Evolutionary conservation across 139 green algal species (phyloP).

Genomic region (Tetradesmus lagerheimii): DNA sequence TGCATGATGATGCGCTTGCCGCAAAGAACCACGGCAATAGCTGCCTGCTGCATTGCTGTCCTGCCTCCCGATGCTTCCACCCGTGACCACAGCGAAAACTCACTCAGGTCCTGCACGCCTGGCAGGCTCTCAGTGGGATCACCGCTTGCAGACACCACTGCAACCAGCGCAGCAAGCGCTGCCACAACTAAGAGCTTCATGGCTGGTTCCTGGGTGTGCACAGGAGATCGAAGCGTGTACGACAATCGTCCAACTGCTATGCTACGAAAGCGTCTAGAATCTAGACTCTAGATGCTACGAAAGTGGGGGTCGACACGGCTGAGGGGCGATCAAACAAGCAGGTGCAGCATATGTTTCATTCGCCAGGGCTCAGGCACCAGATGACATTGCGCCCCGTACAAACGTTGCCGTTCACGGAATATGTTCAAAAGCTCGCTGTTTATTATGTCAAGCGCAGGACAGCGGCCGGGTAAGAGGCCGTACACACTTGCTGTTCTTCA

Average conservation of each 20-base stretch:
- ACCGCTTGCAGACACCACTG: background rate
- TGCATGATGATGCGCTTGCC: background rate
- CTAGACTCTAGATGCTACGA: too few relatives aligned
- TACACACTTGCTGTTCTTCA: background rate
- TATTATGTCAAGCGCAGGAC: too few relatives aligned
- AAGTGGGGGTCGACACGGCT: background rate
- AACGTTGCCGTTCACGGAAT: background rate
- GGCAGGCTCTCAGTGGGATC: constrained; percentile 60
- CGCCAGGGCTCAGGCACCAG: background rate
- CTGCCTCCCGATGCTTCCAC: background rate
- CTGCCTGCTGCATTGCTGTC: constrained; percentile 6
- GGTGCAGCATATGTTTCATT: background rate
- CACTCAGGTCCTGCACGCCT: constrained; percentile 68
- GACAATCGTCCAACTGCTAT: background rate
- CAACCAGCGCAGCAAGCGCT: constrained; percentile 15
- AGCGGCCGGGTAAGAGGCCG: background rate
- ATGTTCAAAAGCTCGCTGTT: too few relatives aligned
- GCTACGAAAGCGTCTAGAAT: background rate
- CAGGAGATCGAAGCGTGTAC: background rate
- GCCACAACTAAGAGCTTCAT: constrained; percentile 12
- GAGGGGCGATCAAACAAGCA: background rate
- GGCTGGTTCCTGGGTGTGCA: background rate
- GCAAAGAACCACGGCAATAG: background rate
- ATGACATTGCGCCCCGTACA: background rate
- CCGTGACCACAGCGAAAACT: constrained; percentile 11